Evolutionary conservation across 1,284 basidiomycete genomes (phyloP).

Genomic region (Cutaneotrichosporon mucoides): DNA sequence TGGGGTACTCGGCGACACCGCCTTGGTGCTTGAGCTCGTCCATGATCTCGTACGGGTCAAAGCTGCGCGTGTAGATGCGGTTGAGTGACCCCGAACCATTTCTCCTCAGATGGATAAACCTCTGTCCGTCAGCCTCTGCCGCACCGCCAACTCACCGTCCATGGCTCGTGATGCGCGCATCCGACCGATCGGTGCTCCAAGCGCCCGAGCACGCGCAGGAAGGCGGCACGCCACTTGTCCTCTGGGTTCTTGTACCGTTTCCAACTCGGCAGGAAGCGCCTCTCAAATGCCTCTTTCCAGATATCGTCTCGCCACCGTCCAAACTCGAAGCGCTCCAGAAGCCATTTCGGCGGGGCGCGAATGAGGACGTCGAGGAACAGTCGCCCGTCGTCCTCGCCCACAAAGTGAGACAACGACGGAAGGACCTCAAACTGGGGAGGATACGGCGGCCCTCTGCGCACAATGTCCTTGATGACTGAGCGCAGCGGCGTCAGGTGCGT

Average conservation of each 20-base stretch:
- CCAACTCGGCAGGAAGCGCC: conserved; percentile 43
- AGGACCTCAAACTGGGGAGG: conserved; percentile 29
- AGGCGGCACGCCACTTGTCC: conserved; percentile 41
- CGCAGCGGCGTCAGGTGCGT: conserved; percentile 38
- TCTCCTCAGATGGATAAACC: conserved; percentile 43
- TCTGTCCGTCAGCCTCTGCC: conserved; percentile 18
- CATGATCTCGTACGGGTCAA: conserved; percentile 44
- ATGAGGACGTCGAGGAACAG: conserved; percentile 38
- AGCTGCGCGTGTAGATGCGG: conserved; percentile 41
- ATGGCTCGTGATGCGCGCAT: conserved; percentile 44
- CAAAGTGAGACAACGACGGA: conserved; percentile 32
- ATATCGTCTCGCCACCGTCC: conserved; percentile 30
- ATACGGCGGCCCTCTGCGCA: conserved; percentile 33
- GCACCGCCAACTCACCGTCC: conserved; percentile 31
- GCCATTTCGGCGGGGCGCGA: conserved; percentile 36
- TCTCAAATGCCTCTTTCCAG: conserved; percentile 41
- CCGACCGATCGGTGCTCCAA: conserved; percentile 39
- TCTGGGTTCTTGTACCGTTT: conserved; percentile 31
- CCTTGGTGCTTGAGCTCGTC: conserved; percentile 44
- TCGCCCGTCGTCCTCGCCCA: conserved; percentile 19
- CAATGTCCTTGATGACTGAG: conserved; percentile 16
- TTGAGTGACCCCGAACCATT: conserved; percentile 43
- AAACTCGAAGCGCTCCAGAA: conserved; percentile 38
- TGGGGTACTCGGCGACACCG: conserved; percentile 34
- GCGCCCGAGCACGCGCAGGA: conserved; percentile 34